These are phyloP conservation scores for Purshia tridentata DNA, from an alignment of 306 rosid species.

Conservation along the genomic window DNA sequence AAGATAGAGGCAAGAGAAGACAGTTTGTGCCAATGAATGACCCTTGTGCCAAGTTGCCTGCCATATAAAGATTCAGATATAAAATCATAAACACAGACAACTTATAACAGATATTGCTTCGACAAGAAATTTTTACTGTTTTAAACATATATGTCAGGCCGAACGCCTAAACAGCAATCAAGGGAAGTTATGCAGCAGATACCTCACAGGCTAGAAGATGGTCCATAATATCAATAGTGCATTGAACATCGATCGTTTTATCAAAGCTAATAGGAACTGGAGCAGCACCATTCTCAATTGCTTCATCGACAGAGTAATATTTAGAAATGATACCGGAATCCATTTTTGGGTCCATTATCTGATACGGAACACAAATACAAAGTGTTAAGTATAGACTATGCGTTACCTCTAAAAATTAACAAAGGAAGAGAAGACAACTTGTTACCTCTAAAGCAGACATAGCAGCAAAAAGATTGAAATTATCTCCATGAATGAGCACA, in stretches of 20 bases:
- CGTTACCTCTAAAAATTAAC: not conserved
- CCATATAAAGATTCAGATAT: conserved; percentile 35
- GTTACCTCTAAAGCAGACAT: conserved; percentile 96
- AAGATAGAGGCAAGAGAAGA: conserved; percentile 96
- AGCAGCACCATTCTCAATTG: conserved; percentile 92
- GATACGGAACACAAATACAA: conserved; percentile 23
- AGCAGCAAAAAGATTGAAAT: conserved; percentile 92
- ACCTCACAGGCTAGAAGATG: conserved; percentile 98
- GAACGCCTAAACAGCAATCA: conserved; percentile 4
- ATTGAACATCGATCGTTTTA: conserved; percentile 65
- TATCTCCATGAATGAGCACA: conserved; percentile 88
- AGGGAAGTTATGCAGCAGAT: conserved; percentile 26
- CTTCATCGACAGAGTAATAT: conserved; percentile 92
- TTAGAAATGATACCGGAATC: conserved; percentile 83
- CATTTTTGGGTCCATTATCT: conserved; percentile 99
- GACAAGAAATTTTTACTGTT: not conserved
- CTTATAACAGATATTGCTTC: not conserved
- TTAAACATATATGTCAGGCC: not conserved
- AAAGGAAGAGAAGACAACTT: not conserved
- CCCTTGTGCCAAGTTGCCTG: conserved; percentile 99
- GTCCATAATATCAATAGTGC: conserved; percentile 83
- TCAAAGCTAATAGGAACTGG: conserved; percentile 82
- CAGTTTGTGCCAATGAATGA: conserved; percentile 95
- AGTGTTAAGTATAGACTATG: not conserved
- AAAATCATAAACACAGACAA: conserved; percentile 1